Base-by-base conservation (phyloP, 352 stramenopile species). In the Globisporangium polare region DNA sequence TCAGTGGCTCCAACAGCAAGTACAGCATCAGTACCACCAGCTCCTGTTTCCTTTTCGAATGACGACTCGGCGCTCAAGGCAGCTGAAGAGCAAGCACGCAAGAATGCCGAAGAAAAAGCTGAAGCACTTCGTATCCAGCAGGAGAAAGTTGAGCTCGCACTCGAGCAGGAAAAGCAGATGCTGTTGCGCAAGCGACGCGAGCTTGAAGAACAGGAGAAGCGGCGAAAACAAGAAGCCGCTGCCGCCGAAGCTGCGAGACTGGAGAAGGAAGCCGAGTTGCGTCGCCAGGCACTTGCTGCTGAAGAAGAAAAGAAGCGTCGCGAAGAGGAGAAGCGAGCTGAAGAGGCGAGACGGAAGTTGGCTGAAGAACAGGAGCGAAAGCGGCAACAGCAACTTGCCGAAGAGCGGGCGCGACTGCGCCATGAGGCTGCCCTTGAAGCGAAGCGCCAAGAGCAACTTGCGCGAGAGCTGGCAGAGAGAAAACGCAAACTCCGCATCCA, bases 361-460 rank as follows among this genome's bases (percentile, higher is more conserved):
- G 75, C 68, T 8, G 63, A 82, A 55, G 69, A 78, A 45, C 56
- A 55, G 17, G 77, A 92, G 51, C 73, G 70, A 7, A 62, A 63
- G 50, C 77, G 75, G n/a, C 73, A 75, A 54, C 67, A 78, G 49
- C 49, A 81, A 18, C 29, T 84, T 17, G 75, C 71, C 9, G 74
- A 77, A 51, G 72, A 77, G 4, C 68, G 64, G 52, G 75, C 71
- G 17, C 69, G 80, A 45, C 55, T 66, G 63, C 69, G 67, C 27
- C 75, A 65, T 41, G 69, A 86, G 60, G 75, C 73, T 50, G 67
- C 65, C 18, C 55, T 78, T 10, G 80, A 90, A 71, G 78, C 74
- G 1, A 62, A 80, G 62, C 67, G 74, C 5, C 73, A 75, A 72
- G 73, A 68, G 33, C 63, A 79, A 41, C 52, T 92, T 42, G 78